Base-by-base conservation (phyloP, 1,139 yeast genomes). In the Suhomyces bolitotheri region DNA sequence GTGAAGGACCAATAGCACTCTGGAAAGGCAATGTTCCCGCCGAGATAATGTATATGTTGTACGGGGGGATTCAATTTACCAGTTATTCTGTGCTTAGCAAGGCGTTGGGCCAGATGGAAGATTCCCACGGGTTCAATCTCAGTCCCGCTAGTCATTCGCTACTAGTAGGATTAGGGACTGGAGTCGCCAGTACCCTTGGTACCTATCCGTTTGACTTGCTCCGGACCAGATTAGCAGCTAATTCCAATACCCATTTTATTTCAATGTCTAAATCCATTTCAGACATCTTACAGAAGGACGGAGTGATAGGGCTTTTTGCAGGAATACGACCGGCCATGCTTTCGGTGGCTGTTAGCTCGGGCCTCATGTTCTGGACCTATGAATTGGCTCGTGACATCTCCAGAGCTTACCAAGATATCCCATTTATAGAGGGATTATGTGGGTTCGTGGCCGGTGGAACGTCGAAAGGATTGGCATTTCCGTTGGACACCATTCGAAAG, bases 21-120 rank as follows among this genome's bases (percentile, higher is more conserved):
- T 92, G 97, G 97, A 90, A 89, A 58, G 98, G 98, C 1, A 92
- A 92, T 56, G 76, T 87, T 0, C 96, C 98, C 0, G 98, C 97
- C 0, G 90, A 88, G 47, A 60, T 80, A 27, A 75, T 92, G 78
- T 92, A 92, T 53, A 69, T 92, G 12, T 47, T 85, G 15, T 92
- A 92, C 51, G 96, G 97, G 9, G 89, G 87, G 1, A 66, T 78
- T 1, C 97, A 92, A 56, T 92, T 92, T 60, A 70, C 92, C 1
- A 65, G 88, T 1, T 88, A 83, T 54, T 68, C 87, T 1, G 55
- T 70, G 1, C 58, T 80, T 26, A 83, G 81, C 54, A 60, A 58
- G 5, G 37, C 59, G 21, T 53, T 82, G 16, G 49, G 62, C 1
- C 49, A 53, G 1, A 13, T 62, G 0, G 71, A 74, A 31, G 39